Evolutionary conservation across 1,284 basidiomycete genomes (phyloP), one percentile per base, ranked within the genome.

Genomic region (Boletellus deceptivus): DNA sequence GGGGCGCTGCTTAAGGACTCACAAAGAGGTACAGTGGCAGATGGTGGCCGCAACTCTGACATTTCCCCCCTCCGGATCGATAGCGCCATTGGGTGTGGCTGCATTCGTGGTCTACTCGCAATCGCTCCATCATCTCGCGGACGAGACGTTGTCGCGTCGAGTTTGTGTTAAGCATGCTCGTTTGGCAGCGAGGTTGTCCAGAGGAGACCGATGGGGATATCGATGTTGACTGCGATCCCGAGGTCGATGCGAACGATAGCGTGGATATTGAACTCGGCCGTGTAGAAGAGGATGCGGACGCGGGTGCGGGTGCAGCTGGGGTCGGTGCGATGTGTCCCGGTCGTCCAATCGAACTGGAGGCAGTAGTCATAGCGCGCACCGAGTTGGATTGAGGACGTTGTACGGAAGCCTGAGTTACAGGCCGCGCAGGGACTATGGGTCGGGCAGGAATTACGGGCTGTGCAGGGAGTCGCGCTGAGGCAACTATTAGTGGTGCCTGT

Each of bases 31-130:
- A 75, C 4, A 52, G 3, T 1, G 59, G 63, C 11, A 72, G 43
- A 29, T 55, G 20, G 18, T 61, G 46, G n/a, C 58, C 55, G 49
- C 74, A 75, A 17, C 37, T 60, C 44, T 73, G 64, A 51, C 75
- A 75, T 9, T 38, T 37, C 0, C 67, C 70, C 0, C 57, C 58
- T 6, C 73, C 71, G 1, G 8, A 3, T 3, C 63, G 64, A 42
- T 65, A 68, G 2, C 31, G 46, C 69, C 70, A 73, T 1, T 8
- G 27, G 6, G 4, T 17, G 27, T 74, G 70, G 5, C 50, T 14
- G 38, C 73, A 75, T 1, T 72, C 71, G 45, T 74, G 73, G 49
- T 73, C 65, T 5, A 56, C 58, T 13, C 70, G 55, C 17, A 73
- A 58, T 14, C 58, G 48, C 1, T 73, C 72, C 50, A 69, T 64